Evolutionary conservation across 2,329 filamentous ascomycete species (phyloP).

Genomic region (Seiridium unicorne): DNA sequence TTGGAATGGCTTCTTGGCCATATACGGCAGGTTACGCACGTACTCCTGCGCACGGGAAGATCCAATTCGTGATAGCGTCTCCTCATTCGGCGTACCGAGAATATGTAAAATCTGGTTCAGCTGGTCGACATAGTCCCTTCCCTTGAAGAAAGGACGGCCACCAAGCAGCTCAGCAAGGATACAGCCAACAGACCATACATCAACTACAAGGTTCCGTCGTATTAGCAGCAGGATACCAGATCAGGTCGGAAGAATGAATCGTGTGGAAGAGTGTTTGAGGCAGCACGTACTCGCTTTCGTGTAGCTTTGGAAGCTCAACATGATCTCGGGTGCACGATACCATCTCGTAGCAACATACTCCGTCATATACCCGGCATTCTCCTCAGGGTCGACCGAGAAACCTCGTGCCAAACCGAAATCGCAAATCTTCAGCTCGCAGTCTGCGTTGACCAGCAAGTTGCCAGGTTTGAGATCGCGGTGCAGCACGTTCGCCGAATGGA

Average conservation of each 20-base stretch:
- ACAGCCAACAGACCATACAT: conserved; percentile 98
- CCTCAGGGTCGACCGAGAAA: conserved; percentile 94
- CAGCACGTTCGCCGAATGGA: conserved; percentile 96
- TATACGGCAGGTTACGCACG: conserved; percentile 91
- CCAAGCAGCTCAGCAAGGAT: conserved; percentile 95
- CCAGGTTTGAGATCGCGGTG: conserved; percentile 97
- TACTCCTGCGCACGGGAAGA: conserved; percentile 97
- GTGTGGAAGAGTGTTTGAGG: not conserved
- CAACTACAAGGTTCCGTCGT: conserved; percentile 59
- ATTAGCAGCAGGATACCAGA: too few species aligned
- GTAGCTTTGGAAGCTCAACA: conserved; percentile 99
- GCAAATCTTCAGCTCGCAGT: conserved; percentile 99
- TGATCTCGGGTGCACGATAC: conserved; percentile 94
- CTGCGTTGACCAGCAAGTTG: conserved; percentile 95
- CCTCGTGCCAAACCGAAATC: conserved; percentile 96
- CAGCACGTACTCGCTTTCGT: conserved; percentile 93
- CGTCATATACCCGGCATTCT: conserved; percentile 99
- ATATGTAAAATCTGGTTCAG: conserved; percentile 99
- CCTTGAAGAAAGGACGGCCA: conserved; percentile 98
- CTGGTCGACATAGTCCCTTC: conserved; percentile 98
- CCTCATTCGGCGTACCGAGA: conserved; percentile 93
- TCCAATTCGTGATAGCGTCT: conserved; percentile 89
- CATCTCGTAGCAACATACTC: conserved; percentile 98
- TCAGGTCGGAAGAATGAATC: not conserved
- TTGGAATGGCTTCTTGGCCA: conserved; percentile 90